These are phyloP conservation scores for Pythium scleroteichum DNA, from an alignment of 352 stramenopile species.

Conservation along the genomic window DNA sequence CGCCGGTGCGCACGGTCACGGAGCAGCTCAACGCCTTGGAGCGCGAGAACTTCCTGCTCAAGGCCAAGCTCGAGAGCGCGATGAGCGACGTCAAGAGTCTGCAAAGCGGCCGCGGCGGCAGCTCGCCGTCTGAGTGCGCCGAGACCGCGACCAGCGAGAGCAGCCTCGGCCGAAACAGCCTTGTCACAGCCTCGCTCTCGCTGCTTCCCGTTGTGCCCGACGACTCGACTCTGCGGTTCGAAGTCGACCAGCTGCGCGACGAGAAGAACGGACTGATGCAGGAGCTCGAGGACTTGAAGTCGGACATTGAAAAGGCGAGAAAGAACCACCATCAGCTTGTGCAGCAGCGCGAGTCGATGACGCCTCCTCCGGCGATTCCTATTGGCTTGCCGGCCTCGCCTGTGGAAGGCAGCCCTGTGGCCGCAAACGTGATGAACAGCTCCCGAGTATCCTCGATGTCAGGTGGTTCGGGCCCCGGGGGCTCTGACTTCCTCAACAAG, in stretches of 20 bases:
- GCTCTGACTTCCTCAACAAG: conserved; percentile 68
- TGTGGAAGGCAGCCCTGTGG: neutral
- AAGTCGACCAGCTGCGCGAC: conserved; percentile 46
- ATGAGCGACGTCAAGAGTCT: conserved; percentile 42
- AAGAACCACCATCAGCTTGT: conserved; percentile 3
- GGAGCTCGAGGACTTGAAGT: conserved; percentile 41
- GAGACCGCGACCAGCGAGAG: conserved; percentile 31
- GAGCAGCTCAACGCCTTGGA: conserved; percentile 76
- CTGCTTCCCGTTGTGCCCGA: conserved; percentile 29
- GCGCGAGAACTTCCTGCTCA: conserved; percentile 71
- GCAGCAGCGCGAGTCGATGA: conserved; percentile 29
- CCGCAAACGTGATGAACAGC: conserved; percentile 4
- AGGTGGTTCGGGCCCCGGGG: conserved; percentile 1
- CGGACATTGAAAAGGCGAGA: conserved; percentile 30
- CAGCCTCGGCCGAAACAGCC: conserved; percentile 28
- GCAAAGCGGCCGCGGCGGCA: conserved; percentile 35
- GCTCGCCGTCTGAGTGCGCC: conserved; percentile 22
- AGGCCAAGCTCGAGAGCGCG: conserved; percentile 51
- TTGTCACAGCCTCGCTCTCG: conserved; percentile 25
- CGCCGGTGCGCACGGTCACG: conserved; percentile 60
- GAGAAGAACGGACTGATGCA: conserved; percentile 36
- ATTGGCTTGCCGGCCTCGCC: neutral
- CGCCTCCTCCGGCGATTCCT: conserved; percentile 13
- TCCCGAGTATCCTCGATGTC: conserved; percentile 6
- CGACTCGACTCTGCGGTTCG: conserved; percentile 26